Conservation (phyloP, 805 yeast species). For the Zygosaccharomyces siamensis region DNA sequence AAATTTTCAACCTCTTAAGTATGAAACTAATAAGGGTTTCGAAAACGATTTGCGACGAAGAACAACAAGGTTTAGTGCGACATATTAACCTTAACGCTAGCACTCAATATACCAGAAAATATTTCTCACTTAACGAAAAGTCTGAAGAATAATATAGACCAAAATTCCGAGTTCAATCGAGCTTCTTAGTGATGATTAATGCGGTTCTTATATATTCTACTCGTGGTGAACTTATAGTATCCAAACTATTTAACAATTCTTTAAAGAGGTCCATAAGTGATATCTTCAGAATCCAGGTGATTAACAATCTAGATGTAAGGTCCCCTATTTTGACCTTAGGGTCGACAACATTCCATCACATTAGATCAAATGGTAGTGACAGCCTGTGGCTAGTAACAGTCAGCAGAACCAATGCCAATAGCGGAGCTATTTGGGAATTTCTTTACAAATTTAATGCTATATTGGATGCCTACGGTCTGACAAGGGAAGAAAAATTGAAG, state of each 20-base stretch:
- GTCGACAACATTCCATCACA: conserved; percentile 83
- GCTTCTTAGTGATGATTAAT: conserved; percentile 54
- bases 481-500: conserved; percentile 47
- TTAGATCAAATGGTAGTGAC: conserved; percentile 45
- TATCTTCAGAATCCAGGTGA: conserved; percentile 88
- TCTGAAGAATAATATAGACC: neutral
- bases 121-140: too few species aligned
- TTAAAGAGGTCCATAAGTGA: conserved; percentile 76
- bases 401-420: conserved; percentile 85
- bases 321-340: conserved; percentile 82
- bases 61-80: neutral
- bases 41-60: neutral
- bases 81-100: neutral
- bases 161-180: neutral
- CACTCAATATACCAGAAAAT: neutral
- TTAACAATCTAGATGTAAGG: conserved; percentile 49
- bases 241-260: conserved; percentile 68
- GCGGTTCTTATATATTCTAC: conserved; percentile 74
- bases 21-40: neutral
- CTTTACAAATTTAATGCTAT: conserved; percentile 56
- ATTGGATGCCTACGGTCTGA: conserved; percentile 40
- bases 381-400: conserved; percentile 80
- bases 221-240: conserved; percentile 79
- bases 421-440: conserved; percentile 73
- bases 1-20: neutral